Base-by-base conservation (phyloP, 148 eudicot genomes). In the Rhododendron williamsianum region DNA sequence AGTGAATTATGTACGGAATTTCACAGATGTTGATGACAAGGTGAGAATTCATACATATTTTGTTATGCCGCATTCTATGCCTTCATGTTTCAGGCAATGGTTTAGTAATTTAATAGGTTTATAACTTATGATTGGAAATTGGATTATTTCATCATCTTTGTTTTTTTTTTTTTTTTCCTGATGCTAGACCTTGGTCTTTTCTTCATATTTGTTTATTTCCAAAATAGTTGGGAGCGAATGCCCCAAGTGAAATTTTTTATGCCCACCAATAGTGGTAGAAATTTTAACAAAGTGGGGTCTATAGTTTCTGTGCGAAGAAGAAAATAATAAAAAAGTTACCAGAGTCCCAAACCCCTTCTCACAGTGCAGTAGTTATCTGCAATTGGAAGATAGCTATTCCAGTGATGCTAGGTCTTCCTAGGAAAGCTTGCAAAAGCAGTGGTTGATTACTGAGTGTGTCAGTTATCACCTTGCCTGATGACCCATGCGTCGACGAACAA, bases 1-100 rank as follows among this genome's bases (percentile, higher is more conserved):
- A 85, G 99, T 96, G 63, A 89, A 82, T 18, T 96, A 95, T 89
- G 98, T 96, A 45, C 93, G 99, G 80, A 96, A 96, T 86, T 96
- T 96, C 91, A 96, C 99, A 82, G 99, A 96, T 88, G 97, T 96
- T 80, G 99, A 96, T 90, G 99, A 96, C 93, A 96, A 96, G 97
- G 99, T 96, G 86, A 91, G 94, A 88, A 74, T 86, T 43, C 52
- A 35, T 76, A 77, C 69, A 48, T 81, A 30, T 48, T 30, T 33
- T 46, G 15, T 6, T 67, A 69, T 23, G 36, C 41, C 35, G 23
- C 73, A 48, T 69, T 81, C 52, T 69, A 23, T 67, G 60, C 63
- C 25, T 52, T 85, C 25, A 56, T 76, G 48, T 25, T 85, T 49
- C 79, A 45, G n/a, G 19, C 49, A 25, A 4, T 65, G 76, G 58